Evolutionary conservation across 441 rosid genomes (phyloP).

Genomic region (Isatis lusitanica): DNA sequence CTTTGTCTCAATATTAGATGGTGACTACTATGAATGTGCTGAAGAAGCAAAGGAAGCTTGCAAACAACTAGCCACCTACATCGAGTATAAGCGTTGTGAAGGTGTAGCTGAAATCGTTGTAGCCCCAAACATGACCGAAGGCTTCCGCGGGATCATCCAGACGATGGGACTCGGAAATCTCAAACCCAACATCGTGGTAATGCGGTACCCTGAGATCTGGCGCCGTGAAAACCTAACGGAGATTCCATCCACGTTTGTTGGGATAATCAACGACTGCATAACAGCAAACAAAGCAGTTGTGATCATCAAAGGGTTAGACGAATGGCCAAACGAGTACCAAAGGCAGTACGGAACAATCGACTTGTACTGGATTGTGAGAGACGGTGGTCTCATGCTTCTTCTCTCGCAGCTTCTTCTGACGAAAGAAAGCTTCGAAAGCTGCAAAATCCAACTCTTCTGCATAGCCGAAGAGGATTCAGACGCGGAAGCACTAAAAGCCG

Average conservation of each 20-base stretch:
- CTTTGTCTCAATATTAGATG: slow-evolving; percentile 84
- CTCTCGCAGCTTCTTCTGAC: slow-evolving; percentile 98
- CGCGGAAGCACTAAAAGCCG: slow-evolving; percentile 91
- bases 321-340: slow-evolving; percentile 99
- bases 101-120: slow-evolving; percentile 98
- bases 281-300: slow-evolving; percentile 99
- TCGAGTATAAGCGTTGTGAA: slow-evolving; percentile 91
- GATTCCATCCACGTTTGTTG: slow-evolving; percentile 89
- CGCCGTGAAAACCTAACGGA: slow-evolving; percentile 91
- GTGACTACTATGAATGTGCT: slow-evolving; percentile 91
- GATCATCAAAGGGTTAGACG: slow-evolving; percentile 96
- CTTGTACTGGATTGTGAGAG: slow-evolving; percentile 97
- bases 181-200: slow-evolving; percentile 95
- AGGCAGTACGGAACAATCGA: slow-evolving; percentile 95
- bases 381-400: slow-evolving; percentile 98
- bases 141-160: slow-evolving; percentile 95
- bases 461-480: slow-evolving; percentile 97
- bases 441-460: slow-evolving; percentile 97
- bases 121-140: slow-evolving; percentile 97
- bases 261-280: slow-evolving; percentile 92
- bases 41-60: slow-evolving; percentile 95
- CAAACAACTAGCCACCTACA: slow-evolving; percentile 83
- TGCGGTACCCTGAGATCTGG: slow-evolving; percentile 99
- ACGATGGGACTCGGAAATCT: slow-evolving; percentile 99
- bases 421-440: slow-evolving; percentile 96